Percentiles rank a stretch among this genome's conserved stretches.
Conservation (phyloP, 768 basidiomycete genomes). For the Hygrophorus russula region DNA sequence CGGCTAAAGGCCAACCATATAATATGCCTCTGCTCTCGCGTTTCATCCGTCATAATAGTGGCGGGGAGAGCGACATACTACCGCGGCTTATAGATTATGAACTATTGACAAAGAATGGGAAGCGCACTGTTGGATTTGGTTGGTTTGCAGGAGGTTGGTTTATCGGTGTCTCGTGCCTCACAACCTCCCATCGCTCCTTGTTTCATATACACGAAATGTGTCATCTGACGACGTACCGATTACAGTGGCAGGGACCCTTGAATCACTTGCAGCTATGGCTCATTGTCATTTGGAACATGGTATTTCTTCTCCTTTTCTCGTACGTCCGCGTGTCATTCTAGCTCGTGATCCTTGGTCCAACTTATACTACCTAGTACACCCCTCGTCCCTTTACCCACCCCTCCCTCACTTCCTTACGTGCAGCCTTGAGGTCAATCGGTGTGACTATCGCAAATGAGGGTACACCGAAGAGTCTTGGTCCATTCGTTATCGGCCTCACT, state of each 20-base stretch:
- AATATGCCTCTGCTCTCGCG: constrained; percentile 69
- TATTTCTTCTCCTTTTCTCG: constrained; percentile 62
- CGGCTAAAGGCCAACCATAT: constrained; percentile 77
- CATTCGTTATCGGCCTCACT: constrained; percentile 73
- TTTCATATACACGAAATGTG: not conserved
- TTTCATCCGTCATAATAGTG: constrained; percentile 29
- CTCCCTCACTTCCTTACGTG: constrained; percentile 40
- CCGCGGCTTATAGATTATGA: constrained; percentile 79
- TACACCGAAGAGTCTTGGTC: constrained; percentile 55
- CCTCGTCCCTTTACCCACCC: constrained; percentile 72
- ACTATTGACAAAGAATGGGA: constrained; percentile 56
- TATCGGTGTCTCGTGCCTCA: not conserved
- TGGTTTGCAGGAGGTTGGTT: constrained; percentile 81
- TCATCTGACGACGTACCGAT: not conserved
- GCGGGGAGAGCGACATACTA: constrained; percentile 9
- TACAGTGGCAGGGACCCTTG: constrained; percentile 73
- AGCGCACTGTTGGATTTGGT: constrained; percentile 82
- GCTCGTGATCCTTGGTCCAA: constrained; percentile 2
- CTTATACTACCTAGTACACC: constrained; percentile 39
- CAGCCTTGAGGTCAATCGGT: constrained; percentile 46
- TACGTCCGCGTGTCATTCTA: not conserved
- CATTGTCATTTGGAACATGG: constrained; percentile 72
- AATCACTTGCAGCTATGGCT: constrained; percentile 70
- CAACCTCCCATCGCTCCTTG: not conserved
- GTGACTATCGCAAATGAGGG: constrained; percentile 41